Evolutionary conservation across 1,284 basidiomycete species (phyloP), one percentile per base, ranked within the genome.

Genomic region (Butyriboletus appendiculatus): DNA sequence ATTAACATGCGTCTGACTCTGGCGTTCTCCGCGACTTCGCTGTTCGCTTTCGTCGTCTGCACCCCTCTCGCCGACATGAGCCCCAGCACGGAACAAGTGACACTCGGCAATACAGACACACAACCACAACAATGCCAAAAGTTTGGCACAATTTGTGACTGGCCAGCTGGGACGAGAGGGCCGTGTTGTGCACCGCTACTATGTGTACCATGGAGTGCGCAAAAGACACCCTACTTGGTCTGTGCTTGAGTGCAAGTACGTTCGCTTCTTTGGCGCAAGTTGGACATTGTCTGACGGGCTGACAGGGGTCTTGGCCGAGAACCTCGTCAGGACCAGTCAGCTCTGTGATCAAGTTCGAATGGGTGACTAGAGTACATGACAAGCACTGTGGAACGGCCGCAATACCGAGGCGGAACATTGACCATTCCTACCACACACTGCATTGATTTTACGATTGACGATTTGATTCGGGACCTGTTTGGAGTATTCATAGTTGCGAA

Each of bases 1-100:
- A 30, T 18, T 26, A n/a, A n/a, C 45, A 63, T 66, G 64, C 57
- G 42, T 18, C 30, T 55, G n/a, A 14, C 44, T 41, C 16, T 48
- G 15, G 22, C 42, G 2, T n/a, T 57, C 7, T 35, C 53, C 20
- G 30, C 18, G n/a, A 26, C 40, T 3, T 49, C 41, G 16, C 14
- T 63, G 4, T 45, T 56, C 7, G 24, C 53, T 7, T 33, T 52
- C 16, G 52, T 47, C 15, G 32, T 51, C 16, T 38, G 53, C 20
- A 64, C 46, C 1, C 63, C 54, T 33, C 26, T 67, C 2, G 20
- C 15, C 10, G 47, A 48, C 10, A 33, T 45, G 20, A 62, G 32
- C 42, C 9, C 35, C 42, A 50, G 47, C 37, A 8, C 38, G 16
- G 48, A 52, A 8, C 64, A 65, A n/a, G 18, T 35, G 16, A 18